Evolutionary conservation across 2,329 filamentous ascomycete species (phyloP), one percentile per base, ranked within the genome.

Genomic region (Fusarium graminum): DNA sequence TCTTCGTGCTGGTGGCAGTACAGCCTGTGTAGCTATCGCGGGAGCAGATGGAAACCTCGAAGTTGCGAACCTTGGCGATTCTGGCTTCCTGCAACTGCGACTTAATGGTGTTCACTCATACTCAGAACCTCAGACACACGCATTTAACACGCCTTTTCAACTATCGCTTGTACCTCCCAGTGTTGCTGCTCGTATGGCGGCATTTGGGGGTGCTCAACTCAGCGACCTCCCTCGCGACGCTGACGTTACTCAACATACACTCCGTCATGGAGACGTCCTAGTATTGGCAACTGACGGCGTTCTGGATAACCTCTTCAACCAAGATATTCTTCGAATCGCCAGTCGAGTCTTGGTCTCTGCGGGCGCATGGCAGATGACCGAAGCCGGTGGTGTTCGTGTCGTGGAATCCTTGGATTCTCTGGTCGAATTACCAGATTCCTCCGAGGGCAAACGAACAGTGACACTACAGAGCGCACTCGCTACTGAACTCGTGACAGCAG

Each of bases 91-190:
- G 55, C 90, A 97, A 63, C 83, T 98, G 61, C 89, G 93, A 14
- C 86, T 92, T 26, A 96, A 94, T 69, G 92, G 91, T 14, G 92
- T 99, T 30, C 90, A 95, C 76, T 87, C 90, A 55, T 90, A 89
- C 74, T 97, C 93, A 3, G 86, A 89, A 45, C 91, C 93, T 25
- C 95, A 99, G 79, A 97, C 93, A 1, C 95, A 99, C 77, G 93
- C 90, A 41, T 99, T 99, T 85, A 99, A 99, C 79, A 98, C 95
- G 0, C 95, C 95, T 0, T 99, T 92, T 75, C 95, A 99, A 78
- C 86, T 99, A 39, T 94, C 93, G 52, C 89, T 97, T 52, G 90
- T 97, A 9, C 94, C 95, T 1, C 87, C 90, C 5, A 88, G 86
- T 70, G 90, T 97, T 79, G 86, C 93, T 56, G 87, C 88, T 22